Conservation (phyloP, 179 eudicot genomes). For the Vitellaria paradoxa region DNA sequence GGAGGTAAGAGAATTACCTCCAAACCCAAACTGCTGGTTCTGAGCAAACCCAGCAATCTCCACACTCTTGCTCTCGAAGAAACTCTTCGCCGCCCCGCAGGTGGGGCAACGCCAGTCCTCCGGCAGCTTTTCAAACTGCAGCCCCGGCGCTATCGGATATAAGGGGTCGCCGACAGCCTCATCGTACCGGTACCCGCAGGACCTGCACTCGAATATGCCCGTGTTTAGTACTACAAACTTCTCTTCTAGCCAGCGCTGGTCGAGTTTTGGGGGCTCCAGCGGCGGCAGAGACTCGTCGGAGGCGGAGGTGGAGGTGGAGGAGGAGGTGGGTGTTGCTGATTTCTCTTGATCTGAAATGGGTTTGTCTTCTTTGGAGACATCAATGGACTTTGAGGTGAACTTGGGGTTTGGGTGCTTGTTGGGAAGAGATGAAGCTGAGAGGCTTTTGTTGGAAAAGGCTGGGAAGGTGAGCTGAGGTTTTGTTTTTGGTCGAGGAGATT, state of each 20-base stretch:
- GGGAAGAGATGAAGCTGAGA: conserved; percentile 6
- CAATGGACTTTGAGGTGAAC: conserved; percentile 45
- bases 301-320: neutral
- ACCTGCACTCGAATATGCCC: conserved; percentile 83
- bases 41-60: conserved; percentile 98
- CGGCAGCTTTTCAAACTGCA: conserved; percentile 75
- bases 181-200: conserved; percentile 83
- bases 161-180: conserved; percentile 76
- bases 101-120: conserved; percentile 98
- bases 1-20: conserved; percentile 85
- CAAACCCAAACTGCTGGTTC: conserved; percentile 94
- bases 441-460: conserved; percentile 21
- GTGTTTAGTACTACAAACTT: conserved; percentile 90
- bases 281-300: neutral
- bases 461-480: conserved; percentile 17
- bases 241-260: conserved; percentile 67
- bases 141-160: conserved; percentile 85
- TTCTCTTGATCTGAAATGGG: conserved; percentile 45
- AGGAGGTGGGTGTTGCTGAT: neutral
- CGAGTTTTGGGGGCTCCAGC: conserved; percentile 14
- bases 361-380: conserved; percentile 84
- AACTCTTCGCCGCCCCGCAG: conserved; percentile 89
- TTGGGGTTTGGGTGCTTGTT: conserved; percentile 22
- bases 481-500: conserved; percentile 12
- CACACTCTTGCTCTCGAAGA: conserved; percentile 92